These are phyloP conservation scores for Chaetomidium leptoderma DNA, from an alignment of 495 filamentous ascomycete species.

Conservation along the genomic window DNA sequence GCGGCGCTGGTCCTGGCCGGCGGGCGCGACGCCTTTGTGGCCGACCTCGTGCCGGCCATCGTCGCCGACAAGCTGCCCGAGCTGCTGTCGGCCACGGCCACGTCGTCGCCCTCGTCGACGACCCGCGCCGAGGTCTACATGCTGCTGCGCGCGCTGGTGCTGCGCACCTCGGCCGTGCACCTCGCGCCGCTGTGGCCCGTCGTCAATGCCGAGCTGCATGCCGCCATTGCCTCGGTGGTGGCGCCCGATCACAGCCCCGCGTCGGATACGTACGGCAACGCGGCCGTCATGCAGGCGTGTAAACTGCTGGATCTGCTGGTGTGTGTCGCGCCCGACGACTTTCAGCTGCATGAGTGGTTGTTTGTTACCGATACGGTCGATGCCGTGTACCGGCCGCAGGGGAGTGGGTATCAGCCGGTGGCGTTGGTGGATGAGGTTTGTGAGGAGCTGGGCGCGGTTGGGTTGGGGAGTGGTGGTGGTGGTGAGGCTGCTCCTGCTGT, in stretches of 20 bases:
- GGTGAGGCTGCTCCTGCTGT: not conserved
- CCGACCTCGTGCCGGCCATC: slow-evolving; percentile 61
- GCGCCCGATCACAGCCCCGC: slow-evolving; percentile 57
- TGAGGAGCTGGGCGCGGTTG: slow-evolving; percentile 60
- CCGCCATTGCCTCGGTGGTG: slow-evolving; percentile 71
- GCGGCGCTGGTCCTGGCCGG: slow-evolving; percentile 71
- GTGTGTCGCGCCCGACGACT: slow-evolving; percentile 85
- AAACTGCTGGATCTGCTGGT: slow-evolving; percentile 86
- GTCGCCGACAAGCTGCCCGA: slow-evolving; percentile 84
- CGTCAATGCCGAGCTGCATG: slow-evolving; percentile 80
- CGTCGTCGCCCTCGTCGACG: slow-evolving; percentile 85
- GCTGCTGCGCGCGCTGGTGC: slow-evolving; percentile 72
- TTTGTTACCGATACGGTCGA: slow-evolving; percentile 97
- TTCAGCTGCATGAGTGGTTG: slow-evolving; percentile 92
- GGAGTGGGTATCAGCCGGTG: slow-evolving; percentile 59
- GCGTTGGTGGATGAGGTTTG: slow-evolving; percentile 84
- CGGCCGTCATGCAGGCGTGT: slow-evolving; percentile 78
- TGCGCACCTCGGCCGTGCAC: slow-evolving; percentile 71
- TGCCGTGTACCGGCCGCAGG: slow-evolving; percentile 73
- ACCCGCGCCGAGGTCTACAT: slow-evolving; percentile 88
- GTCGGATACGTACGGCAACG: slow-evolving; percentile 68
- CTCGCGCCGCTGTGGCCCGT: slow-evolving; percentile 84
- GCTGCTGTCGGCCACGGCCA: slow-evolving; percentile 75
- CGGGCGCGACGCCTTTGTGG: slow-evolving; percentile 69
- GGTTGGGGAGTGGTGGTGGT: slow-evolving; percentile 8